These are phyloP conservation scores for Tetracladium maxilliforme DNA, from an alignment of 2,329 filamentous ascomycete genomes.

Conservation along the genomic window DNA sequence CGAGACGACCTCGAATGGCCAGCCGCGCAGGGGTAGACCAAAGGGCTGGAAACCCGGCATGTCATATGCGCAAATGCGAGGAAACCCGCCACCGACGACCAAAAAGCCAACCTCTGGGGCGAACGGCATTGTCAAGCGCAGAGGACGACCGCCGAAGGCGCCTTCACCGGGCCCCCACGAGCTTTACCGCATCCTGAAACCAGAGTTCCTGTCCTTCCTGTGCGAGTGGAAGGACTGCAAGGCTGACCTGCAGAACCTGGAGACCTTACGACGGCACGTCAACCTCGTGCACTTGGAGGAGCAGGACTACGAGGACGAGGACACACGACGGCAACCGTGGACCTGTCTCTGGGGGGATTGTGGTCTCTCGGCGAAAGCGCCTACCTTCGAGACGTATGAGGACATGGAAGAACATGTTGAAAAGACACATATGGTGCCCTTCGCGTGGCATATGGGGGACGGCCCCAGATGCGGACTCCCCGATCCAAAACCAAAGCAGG, in stretches of 20 bases:
- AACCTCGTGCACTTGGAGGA: constrained; percentile 27
- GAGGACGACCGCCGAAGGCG: no score
- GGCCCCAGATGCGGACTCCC: constrained; percentile 28
- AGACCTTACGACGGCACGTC: constrained; percentile 40
- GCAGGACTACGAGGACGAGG: not conserved
- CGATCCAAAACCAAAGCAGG: constrained; percentile 4
- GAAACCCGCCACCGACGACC: no score
- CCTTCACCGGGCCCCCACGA: no score
- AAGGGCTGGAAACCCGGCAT: no score
- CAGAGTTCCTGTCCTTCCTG: constrained; percentile 33
- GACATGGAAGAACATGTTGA: constrained; percentile 36
- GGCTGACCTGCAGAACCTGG: constrained; percentile 47
- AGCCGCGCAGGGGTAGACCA: no score
- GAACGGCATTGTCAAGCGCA: no score
- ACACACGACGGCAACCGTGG: no score
- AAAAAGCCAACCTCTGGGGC: no score
- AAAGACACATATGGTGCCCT: constrained; percentile 32
- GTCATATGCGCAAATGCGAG: no score
- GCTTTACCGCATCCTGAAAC: no score
- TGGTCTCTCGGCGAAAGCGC: constrained; percentile 8
- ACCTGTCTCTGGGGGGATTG: constrained; percentile 25
- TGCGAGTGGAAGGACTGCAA: constrained; percentile 46
- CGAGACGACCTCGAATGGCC: no score
- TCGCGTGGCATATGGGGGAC: constrained; percentile 45
- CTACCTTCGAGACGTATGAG: constrained; percentile 8